Conservation (phyloP, 345 rosid species). For the Aquilaria sinensis region DNA sequence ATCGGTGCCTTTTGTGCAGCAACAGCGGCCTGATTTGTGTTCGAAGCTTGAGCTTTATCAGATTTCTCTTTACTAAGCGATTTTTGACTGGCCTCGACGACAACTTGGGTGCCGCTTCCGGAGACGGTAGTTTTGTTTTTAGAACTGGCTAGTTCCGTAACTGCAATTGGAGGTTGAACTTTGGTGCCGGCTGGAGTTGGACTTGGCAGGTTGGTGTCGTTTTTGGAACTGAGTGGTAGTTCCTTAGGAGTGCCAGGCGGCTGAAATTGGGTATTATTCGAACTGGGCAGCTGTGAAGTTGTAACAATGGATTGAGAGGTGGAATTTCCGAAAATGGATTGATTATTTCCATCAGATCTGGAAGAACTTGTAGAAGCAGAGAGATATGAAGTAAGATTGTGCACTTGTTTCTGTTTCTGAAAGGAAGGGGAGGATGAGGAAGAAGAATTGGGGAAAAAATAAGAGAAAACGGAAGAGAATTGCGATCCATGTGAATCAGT, state of each 20-base stretch:
- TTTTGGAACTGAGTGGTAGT: slow-evolving; percentile 10
- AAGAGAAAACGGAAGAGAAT: slow-evolving; percentile 42
- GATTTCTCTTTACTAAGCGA: neutral
- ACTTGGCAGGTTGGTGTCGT: slow-evolving; percentile 14
- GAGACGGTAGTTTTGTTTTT: slow-evolving; percentile 15
- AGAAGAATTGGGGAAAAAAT: slow-evolving; percentile 33
- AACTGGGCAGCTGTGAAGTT: slow-evolving; percentile 11
- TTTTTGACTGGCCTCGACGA: neutral
- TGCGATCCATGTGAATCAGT: slow-evolving; percentile 47
- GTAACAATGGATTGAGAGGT: slow-evolving; percentile 8
- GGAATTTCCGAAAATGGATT: slow-evolving; percentile 13
- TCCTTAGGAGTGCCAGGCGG: slow-evolving; percentile 11
- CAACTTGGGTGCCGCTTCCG: slow-evolving; percentile 6
- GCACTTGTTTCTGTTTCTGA: slow-evolving; percentile 2
- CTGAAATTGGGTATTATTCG: slow-evolving; percentile 17
- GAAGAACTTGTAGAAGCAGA: slow-evolving; percentile 10
- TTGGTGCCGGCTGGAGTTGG: slow-evolving; percentile 1
- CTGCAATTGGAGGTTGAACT: neutral
- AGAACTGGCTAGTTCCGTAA: slow-evolving; percentile 3
- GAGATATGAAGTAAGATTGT: slow-evolving; percentile 14
- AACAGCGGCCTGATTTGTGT: slow-evolving; percentile 22
- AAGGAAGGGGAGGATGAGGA: slow-evolving; percentile 22
- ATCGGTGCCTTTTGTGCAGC: slow-evolving; percentile 13
- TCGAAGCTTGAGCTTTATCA: slow-evolving; percentile 11
- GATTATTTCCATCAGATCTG: slow-evolving; percentile 25